These are phyloP conservation scores for Coemansia asiatica DNA, from an alignment of 192 early-diverging fungal species.

Conservation along the genomic window DNA sequence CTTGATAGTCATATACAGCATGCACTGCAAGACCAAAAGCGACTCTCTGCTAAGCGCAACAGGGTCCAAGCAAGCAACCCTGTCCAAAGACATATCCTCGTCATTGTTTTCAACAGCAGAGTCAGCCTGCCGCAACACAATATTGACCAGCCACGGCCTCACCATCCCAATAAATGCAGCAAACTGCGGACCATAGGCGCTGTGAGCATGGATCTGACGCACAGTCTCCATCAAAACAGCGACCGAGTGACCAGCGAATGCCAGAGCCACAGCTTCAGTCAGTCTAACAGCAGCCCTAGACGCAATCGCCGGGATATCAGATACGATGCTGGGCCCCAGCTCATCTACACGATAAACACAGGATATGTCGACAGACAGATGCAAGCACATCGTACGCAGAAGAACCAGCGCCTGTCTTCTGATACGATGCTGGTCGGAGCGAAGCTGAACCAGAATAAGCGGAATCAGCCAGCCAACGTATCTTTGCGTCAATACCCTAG, in stretches of 20 bases:
- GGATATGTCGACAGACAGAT: slow-evolving; percentile 11
- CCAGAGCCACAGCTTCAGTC: slow-evolving; percentile 20
- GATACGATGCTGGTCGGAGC: slow-evolving; percentile 24
- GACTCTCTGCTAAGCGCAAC: slow-evolving; percentile 34
- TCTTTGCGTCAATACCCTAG: slow-evolving; percentile 15
- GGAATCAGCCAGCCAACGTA: slow-evolving; percentile 32
- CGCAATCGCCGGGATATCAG: slow-evolving; percentile 43
- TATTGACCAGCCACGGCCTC: slow-evolving; percentile 42
- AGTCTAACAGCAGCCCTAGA: slow-evolving; percentile 20
- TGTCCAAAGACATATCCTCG: neutral
- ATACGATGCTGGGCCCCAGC: slow-evolving; percentile 46
- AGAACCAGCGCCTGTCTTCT: slow-evolving; percentile 45
- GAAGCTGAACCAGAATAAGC: slow-evolving; percentile 39
- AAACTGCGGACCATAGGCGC: slow-evolving; percentile 12
- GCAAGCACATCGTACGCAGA: slow-evolving; percentile 32
- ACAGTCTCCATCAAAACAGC: slow-evolving; percentile 31
- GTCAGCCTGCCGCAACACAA: slow-evolving; percentile 16
- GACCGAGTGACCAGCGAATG: slow-evolving; percentile 30
- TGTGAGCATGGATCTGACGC: slow-evolving; percentile 39
- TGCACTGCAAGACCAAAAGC: slow-evolving; percentile 45
- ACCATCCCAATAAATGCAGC: slow-evolving; percentile 13
- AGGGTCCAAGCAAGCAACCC: slow-evolving; percentile 10
- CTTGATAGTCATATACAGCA: slow-evolving; percentile 41
- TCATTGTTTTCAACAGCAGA: neutral
- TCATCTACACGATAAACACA: slow-evolving; percentile 31